A percentile compares a stretch with the other conserved stretches of the same genome.
phyloP scores from a whole-genome alignment of 2,329 filamentous ascomycete species.

The Graphium sp. region DNA sequence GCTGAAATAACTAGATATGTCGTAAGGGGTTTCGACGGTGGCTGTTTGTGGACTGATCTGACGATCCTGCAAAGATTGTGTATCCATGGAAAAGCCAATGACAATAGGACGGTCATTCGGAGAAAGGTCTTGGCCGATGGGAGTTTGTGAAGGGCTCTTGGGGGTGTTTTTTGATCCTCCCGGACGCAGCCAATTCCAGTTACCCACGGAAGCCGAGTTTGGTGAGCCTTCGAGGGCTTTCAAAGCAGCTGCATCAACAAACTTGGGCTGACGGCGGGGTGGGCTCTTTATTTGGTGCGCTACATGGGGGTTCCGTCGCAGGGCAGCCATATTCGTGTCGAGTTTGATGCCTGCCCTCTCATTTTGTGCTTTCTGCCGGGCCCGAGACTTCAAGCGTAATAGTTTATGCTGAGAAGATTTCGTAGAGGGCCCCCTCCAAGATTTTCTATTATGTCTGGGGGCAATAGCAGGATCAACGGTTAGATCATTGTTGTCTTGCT shows the following conservation, averaged over 20 bases:
- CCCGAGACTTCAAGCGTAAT: conserved; percentile 36
- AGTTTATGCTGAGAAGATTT: conserved; percentile 22
- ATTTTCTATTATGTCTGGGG: conserved; percentile 4
- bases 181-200: conserved; percentile 37
- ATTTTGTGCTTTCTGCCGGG: conserved; percentile 43
- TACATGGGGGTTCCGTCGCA: conserved; percentile 15
- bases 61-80: conserved; percentile 16
- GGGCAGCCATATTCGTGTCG: conserved; percentile 49
- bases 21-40: conserved; percentile 20
- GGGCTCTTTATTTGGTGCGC: conserved; percentile 6
- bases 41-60: conserved; percentile 32
- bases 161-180: conserved; percentile 15
- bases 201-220: conserved; percentile 34
- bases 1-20: no score
- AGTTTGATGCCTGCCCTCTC: conserved; percentile 47
- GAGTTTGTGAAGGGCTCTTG: conserved; percentile 11
- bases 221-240: conserved; percentile 40
- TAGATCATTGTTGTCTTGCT: conserved; percentile 18
- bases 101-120: conserved; percentile 56
- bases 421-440: conserved; percentile 7
- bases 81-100: conserved; percentile 52
- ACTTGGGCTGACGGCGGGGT: conserved; percentile 20
- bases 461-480: conserved; percentile 7
- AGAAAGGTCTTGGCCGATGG: conserved; percentile 33
- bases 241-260: conserved; percentile 41